phyloP scores from a whole-genome alignment of 371 early-diverging fungal species.

The Mucor ambiguus region DNA sequence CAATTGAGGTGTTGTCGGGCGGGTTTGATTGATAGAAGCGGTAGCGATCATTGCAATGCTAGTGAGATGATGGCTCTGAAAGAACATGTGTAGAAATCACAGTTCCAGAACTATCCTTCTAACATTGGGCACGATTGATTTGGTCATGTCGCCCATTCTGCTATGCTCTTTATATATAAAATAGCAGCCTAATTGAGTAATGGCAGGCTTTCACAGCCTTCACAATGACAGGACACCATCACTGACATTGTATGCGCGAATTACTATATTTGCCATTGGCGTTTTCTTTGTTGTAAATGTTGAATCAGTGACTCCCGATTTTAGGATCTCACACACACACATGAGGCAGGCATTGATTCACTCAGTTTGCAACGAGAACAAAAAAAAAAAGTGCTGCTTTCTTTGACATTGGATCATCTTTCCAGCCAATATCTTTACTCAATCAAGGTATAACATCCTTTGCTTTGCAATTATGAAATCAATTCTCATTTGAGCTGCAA shows the following conservation, averaged over 20 bases:
- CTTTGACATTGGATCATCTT: not conserved
- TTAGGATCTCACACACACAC: not conserved
- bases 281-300: not conserved
- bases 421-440: not conserved
- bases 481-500: slow-evolving; percentile 6
- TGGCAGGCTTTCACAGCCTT: not conserved
- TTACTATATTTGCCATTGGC: not conserved
- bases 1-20: not conserved
- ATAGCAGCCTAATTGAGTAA: not conserved
- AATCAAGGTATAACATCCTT: not conserved
- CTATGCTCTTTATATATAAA: not conserved
- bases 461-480: not conserved
- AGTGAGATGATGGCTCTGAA: not conserved
- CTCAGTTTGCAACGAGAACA: not conserved
- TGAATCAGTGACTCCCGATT: not conserved
- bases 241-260: not conserved
- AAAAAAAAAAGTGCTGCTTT: not conserved
- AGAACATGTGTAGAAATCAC: not conserved
- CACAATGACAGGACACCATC: not conserved
- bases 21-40: not conserved
- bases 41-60: too few species aligned
- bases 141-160: not conserved
- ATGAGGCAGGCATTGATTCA: not conserved
- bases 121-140: not conserved
- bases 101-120: not conserved